Evolutionary conservation across 78 protist genomes (phyloP).

Genomic region (Diacronema lutheri): DNA sequence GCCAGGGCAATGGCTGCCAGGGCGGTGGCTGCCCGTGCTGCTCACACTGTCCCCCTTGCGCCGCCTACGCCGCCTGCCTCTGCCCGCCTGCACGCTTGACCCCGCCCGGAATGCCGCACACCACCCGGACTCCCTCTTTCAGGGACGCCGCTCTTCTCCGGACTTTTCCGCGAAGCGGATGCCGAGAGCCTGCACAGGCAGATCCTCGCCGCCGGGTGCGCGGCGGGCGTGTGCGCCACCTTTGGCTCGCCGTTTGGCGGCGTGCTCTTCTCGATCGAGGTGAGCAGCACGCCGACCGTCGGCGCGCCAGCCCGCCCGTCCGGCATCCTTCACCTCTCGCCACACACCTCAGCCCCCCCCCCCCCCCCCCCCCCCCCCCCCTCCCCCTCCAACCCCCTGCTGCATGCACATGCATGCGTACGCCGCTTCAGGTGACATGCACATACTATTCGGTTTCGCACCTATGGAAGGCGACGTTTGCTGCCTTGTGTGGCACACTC

Average conservation of each 20-base stretch:
- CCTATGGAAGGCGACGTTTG: slow-evolving; percentile 61
- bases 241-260: slow-evolving; percentile 94
- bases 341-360: no score
- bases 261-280: slow-evolving; percentile 81
- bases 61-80: neutral
- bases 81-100: neutral
- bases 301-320: no score
- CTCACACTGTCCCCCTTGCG: neutral
- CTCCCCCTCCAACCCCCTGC: no score
- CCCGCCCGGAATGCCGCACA: neutral
- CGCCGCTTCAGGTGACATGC: no score
- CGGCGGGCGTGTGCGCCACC: slow-evolving; percentile 78
- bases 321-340: no score
- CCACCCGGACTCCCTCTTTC: no score
- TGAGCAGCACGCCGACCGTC: no score
- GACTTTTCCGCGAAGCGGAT: no score
- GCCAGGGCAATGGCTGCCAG: no score
- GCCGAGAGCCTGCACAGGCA: neutral
- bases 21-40: neutral
- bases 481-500: slow-evolving; percentile 57
- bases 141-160: no score
- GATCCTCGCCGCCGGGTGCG: slow-evolving; percentile 53
- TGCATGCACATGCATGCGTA: no score
- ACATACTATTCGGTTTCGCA: slow-evolving; percentile 65
- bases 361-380: no score